phyloP scores from a whole-genome alignment of 495 filamentous ascomycete species.

The Tuber microsphaerosporum region DNA sequence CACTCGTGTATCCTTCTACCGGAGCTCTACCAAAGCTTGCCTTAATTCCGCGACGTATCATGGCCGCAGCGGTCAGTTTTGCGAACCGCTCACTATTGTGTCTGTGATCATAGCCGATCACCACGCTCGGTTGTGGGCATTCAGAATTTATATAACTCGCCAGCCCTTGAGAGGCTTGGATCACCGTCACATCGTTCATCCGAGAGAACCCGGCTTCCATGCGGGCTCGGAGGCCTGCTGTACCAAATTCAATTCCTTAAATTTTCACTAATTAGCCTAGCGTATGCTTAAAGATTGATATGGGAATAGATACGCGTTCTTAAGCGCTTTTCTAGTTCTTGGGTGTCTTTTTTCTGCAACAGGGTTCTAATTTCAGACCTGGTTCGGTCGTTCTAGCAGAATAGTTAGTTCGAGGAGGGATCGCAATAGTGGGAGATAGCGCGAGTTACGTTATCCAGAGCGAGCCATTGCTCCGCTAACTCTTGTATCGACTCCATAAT shows the following conservation, averaged over 20 bases:
- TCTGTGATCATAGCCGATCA: constrained; percentile 63
- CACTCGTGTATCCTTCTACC: background rate
- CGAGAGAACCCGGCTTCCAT: constrained; percentile 67
- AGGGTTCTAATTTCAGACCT: constrained; percentile 56
- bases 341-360: constrained; percentile 46
- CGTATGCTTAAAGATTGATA: background rate
- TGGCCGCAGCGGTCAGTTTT: constrained; percentile 57
- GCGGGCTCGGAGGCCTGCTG: constrained; percentile 56
- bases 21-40: constrained; percentile 11
- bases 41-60: constrained; percentile 55
- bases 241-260: constrained; percentile 60
- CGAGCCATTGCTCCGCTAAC: constrained; percentile 51
- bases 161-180: constrained; percentile 65
- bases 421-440: background rate
- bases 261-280: background rate
- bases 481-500: constrained; percentile 22
- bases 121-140: constrained; percentile 44
- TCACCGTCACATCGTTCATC: constrained; percentile 64
- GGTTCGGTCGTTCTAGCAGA: constrained; percentile 50
- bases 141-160: constrained; percentile 54
- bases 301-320: constrained; percentile 46
- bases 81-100: constrained; percentile 62
- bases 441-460: constrained; percentile 53
- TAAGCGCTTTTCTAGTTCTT: constrained; percentile 55
- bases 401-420: constrained; percentile 6